A percentile compares a stretch with the other conserved stretches of the same genome.
phyloP scores from a whole-genome alignment of 1,284 basidiomycete species.

The Lentinus polychrous region DNA sequence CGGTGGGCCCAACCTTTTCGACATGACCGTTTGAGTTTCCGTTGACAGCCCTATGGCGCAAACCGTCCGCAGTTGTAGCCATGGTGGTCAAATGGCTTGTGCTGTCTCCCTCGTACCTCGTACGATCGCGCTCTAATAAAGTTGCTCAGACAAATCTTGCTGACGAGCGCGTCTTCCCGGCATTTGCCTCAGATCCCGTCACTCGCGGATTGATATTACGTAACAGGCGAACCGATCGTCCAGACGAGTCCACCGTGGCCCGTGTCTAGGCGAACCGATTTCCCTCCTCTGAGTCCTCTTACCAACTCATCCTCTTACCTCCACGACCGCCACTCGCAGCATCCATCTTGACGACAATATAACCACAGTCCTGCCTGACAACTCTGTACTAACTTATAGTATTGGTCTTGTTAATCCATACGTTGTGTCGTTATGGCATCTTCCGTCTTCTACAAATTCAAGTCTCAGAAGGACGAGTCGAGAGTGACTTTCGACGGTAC shows the following conservation, averaged over 20 bases:
- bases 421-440: constrained; percentile 62
- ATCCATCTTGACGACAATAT: background rate
- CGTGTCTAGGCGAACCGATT: no score
- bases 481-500: constrained; percentile 97
- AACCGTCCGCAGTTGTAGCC: constrained; percentile 11
- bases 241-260: no score
- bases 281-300: background rate
- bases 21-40: constrained; percentile 15
- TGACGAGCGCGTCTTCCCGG: background rate
- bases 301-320: background rate
- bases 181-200: background rate
- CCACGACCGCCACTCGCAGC: background rate
- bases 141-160: background rate
- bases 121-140: background rate
- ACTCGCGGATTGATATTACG: no score
- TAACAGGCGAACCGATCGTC: no score
- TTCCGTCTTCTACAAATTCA: constrained; percentile 98
- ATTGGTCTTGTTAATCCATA: constrained; percentile 21
- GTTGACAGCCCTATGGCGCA: constrained; percentile 18
- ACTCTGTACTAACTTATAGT: constrained; percentile 8
- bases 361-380: background rate
- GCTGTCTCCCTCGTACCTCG: background rate
- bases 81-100: background rate
- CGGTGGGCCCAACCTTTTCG: constrained; percentile 32
- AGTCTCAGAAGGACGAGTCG: constrained; percentile 90